phyloP scores from a whole-genome alignment of 768 basidiomycete genomes.

The Suillus americanus region DNA sequence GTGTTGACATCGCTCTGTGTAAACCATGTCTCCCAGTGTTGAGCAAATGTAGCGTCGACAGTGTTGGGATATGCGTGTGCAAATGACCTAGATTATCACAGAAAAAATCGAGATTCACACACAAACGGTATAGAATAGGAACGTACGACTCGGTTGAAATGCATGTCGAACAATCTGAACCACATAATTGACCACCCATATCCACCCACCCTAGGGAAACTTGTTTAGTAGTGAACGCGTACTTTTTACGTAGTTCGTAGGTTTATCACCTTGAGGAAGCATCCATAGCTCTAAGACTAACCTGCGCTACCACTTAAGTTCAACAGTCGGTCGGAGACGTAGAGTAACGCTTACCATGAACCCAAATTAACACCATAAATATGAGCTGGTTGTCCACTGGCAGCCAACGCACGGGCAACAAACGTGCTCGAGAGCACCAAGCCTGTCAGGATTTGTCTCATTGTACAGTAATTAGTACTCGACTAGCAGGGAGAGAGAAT shows the following conservation, averaged over 20 bases:
- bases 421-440: constrained; percentile 18
- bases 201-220: constrained; percentile 54
- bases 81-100: constrained; percentile 44
- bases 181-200: constrained; percentile 71
- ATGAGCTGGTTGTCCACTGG: constrained; percentile 32
- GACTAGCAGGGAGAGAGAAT: background rate
- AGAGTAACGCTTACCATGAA: constrained; percentile 45
- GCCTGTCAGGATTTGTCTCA: constrained; percentile 18
- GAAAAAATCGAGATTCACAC: background rate
- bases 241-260: background rate
- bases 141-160: constrained; percentile 66
- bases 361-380: constrained; percentile 76
- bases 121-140: too few relatives aligned
- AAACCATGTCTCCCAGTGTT: constrained; percentile 80
- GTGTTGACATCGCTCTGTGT: constrained; percentile 56
- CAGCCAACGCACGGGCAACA: constrained; percentile 17
- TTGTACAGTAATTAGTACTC: background rate
- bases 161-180: constrained; percentile 54
- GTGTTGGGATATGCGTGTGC: constrained; percentile 58
- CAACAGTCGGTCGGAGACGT: background rate
- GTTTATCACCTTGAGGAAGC: constrained; percentile 57
- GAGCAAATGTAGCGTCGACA: constrained; percentile 55
- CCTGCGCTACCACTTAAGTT: constrained; percentile 40
- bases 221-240: constrained; percentile 3
- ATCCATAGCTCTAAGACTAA: constrained; percentile 82